These are phyloP conservation scores for Candida oleophila DNA, from an alignment of 805 yeast genomes.

Conservation along the genomic window DNA sequence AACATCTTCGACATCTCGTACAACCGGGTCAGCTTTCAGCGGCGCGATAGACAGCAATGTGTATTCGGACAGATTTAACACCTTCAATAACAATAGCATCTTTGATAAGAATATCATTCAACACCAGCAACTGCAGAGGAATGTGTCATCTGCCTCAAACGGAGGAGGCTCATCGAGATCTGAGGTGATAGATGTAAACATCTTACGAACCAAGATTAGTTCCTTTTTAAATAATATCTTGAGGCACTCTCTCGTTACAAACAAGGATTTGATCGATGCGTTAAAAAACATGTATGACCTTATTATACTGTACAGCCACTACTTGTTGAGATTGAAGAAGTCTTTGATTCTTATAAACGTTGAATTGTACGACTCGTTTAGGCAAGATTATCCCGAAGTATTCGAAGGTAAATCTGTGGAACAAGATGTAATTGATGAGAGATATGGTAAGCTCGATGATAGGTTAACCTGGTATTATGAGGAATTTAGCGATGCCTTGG, in stretches of 20 bases:
- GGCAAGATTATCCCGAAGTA: constrained; percentile 33
- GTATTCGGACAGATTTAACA: constrained; percentile 4
- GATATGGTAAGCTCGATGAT: constrained; percentile 40
- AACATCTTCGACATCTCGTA: neutral
- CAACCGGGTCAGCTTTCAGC: neutral
- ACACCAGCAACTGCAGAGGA: neutral
- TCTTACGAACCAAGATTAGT: constrained; percentile 34
- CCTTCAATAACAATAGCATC: constrained; percentile 17
- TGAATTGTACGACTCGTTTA: constrained; percentile 42
- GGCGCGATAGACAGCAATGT: neutral
- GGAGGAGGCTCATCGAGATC: neutral
- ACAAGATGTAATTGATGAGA: constrained; percentile 33
- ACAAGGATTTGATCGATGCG: constrained; percentile 48
- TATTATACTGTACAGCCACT: constrained; percentile 47
- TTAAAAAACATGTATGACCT: constrained; percentile 47
- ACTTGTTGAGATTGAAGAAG: constrained; percentile 52
- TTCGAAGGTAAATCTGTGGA: constrained; percentile 40
- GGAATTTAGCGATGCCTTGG: constrained; percentile 43
- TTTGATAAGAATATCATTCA: constrained; percentile 21
- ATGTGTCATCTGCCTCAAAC: neutral
- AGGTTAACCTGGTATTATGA: constrained; percentile 43
- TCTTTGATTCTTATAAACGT: constrained; percentile 50
- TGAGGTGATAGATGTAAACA: constrained; percentile 12
- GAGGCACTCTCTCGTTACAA: constrained; percentile 66
- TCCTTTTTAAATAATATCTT: constrained; percentile 61